Base-by-base conservation (phyloP, 805 yeast genomes). In the Peterozyma xylosa region DNA sequence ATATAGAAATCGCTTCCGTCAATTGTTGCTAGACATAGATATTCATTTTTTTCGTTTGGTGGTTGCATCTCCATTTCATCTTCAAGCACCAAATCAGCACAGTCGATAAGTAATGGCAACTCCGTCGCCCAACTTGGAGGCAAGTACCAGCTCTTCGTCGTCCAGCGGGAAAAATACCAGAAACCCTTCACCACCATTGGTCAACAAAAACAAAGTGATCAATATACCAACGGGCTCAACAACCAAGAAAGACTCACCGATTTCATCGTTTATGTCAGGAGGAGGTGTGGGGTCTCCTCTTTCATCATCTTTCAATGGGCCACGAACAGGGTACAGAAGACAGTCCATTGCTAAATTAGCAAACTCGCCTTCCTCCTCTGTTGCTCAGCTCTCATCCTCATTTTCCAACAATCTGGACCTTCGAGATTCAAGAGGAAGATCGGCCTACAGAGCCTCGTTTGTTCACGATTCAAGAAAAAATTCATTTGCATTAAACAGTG, bases 261-360 rank as follows among this genome's bases (percentile, higher is more conserved):
- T 44, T 11, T 44, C 46, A 9, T 44, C 46, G 7, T 44, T 39
- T 27, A 29, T 44, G 35, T 33, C 36, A 11, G 46, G 46, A 13
- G 46, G 40, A 17, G 46, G 40, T 30, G 15, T 30, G 13, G 34
- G 36, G 15, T 32, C 42, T 3, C 30, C 32, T 16, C 7, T 21
- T 4, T 21, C 27, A 7, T 21, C 27, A 21, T 21, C 27, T 7
- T 21, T 21, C 17, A 3, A 17, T 9, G 41, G 46, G 53, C 49
- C n/a, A 46, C 50, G 37, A 38, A 11, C 27, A 21, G 27, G 27
- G 7, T 21, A 21, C 27, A 53, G 66, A 46, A 42, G 64, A 35
- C 55, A 58, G 6, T 63, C 68, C 2, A 63, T 60, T 54, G 66
- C 64, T 7, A 56, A 57, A 43, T 48, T 63, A 37, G 57, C 60